phyloP scores from a whole-genome alignment of 352 stramenopile species.

The Pythium diclinum region DNA sequence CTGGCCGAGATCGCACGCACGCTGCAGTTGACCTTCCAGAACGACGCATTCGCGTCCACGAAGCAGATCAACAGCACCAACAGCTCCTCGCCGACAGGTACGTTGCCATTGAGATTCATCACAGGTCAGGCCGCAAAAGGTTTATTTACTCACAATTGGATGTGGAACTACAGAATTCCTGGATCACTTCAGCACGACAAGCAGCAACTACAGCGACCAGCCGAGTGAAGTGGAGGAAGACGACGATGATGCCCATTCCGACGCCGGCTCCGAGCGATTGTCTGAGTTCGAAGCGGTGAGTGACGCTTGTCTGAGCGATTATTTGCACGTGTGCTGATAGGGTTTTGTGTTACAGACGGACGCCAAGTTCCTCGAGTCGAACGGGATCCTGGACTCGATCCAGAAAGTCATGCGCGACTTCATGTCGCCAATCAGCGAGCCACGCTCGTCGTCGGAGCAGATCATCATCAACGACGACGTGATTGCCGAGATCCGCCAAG shows the following conservation, averaged over 20 bases:
- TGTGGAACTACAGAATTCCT: conserved; percentile 20
- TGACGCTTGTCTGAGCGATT: background rate
- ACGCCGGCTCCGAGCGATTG: conserved; percentile 38
- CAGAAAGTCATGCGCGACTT: conserved; percentile 77
- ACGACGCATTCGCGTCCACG: conserved; percentile 18
- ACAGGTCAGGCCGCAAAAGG: too few species aligned
- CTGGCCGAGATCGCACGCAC: conserved; percentile 35
- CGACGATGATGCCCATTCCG: conserved; percentile 17
- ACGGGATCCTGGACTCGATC: conserved; percentile 69
- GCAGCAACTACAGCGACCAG: conserved; percentile 30
- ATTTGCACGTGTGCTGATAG: too few species aligned
- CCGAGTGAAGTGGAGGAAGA: conserved; percentile 20
- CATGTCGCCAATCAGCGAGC: conserved; percentile 27
- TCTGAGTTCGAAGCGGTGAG: conserved; percentile 73
- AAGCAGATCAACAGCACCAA: conserved; percentile 28
- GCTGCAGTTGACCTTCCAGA: conserved; percentile 33
- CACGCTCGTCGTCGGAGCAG: conserved; percentile 35
- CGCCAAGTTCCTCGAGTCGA: conserved; percentile 69
- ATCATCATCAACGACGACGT: conserved; percentile 72
- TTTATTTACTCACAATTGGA: background rate
- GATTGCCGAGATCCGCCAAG: conserved; percentile 61
- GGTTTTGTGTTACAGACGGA: conserved; percentile 41
- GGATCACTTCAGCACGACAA: conserved; percentile 24
- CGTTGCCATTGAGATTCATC: background rate
- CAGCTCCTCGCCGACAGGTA: conserved; percentile 30